Conservation (phyloP, 2,329 filamentous ascomycete species). For the Parafenestella ontariensis region DNA sequence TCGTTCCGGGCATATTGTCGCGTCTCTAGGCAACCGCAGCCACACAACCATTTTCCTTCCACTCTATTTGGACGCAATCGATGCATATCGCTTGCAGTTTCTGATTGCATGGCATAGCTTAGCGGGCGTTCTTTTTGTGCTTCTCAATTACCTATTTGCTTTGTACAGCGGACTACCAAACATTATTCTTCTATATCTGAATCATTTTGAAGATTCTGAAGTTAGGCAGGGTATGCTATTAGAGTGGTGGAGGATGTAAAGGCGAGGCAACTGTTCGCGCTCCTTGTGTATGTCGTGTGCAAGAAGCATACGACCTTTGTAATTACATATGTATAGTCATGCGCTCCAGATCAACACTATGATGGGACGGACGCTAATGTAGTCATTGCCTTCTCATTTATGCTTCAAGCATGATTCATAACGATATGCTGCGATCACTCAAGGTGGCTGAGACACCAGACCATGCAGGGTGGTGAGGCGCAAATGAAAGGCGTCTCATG, state of each 20-base stretch:
- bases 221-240: not conserved
- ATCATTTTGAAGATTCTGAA: not conserved
- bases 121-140: constrained; percentile 37
- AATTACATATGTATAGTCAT: constrained; percentile 33
- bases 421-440: too few relatives aligned
- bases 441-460: too few relatives aligned
- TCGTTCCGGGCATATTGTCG: constrained; percentile 27
- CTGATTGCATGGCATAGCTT: constrained; percentile 35
- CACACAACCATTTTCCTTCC: constrained; percentile 29
- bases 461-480: too few relatives aligned
- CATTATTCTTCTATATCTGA: not conserved
- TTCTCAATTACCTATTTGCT: constrained; percentile 2
- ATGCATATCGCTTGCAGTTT: constrained; percentile 15
- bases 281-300: constrained; percentile 20
- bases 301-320: constrained; percentile 22
- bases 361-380: constrained; percentile 20
- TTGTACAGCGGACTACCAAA: not conserved
- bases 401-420: too few relatives aligned
- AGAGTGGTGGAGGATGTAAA: not conserved
- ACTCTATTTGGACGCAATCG: constrained; percentile 6
- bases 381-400: constrained; percentile 26
- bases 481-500: constrained; percentile 11
- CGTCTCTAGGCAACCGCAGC: constrained; percentile 21
- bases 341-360: constrained; percentile 4
- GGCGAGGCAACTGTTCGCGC: not conserved